phyloP scores from a whole-genome alignment of 164 flowering plant genomes.

The Buxus sempervirens region DNA sequence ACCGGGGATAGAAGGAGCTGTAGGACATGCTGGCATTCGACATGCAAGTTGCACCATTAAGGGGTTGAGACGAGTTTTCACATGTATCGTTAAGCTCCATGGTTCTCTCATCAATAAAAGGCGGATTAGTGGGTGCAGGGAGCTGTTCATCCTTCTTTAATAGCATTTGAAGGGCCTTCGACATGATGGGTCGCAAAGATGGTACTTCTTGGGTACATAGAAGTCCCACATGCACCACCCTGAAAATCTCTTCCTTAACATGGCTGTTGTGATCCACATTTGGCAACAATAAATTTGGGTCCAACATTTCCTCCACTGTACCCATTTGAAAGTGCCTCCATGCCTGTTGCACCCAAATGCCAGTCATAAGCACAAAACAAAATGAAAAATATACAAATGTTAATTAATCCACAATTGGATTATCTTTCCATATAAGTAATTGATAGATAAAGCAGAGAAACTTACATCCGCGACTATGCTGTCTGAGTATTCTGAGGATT shows the following conservation, averaged over 20 bases:
- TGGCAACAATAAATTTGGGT: constrained; percentile 50
- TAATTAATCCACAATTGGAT: neutral
- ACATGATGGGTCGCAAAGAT: constrained; percentile 67
- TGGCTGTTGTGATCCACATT: constrained; percentile 20
- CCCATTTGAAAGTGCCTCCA: constrained; percentile 63
- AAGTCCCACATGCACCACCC: constrained; percentile 75
- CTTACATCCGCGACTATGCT: constrained; percentile 64
- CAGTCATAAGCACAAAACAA: neutral
- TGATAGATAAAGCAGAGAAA: constrained; percentile 3
- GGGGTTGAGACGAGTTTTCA: constrained; percentile 32
- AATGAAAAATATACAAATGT: neutral
- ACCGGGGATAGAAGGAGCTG: constrained; percentile 71
- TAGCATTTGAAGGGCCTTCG: constrained; percentile 62
- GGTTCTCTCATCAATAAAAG: constrained; percentile 67
- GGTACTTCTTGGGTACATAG: constrained; percentile 81
- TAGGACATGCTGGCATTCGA: constrained; percentile 52
- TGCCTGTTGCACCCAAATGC: constrained; percentile 33
- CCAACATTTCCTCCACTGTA: constrained; percentile 44
- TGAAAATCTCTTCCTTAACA: constrained; percentile 37
- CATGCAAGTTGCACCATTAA: constrained; percentile 19
- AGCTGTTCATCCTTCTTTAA: constrained; percentile 43
- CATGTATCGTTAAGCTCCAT: constrained; percentile 51
- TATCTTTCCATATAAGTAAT: neutral
- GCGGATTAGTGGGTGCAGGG: constrained; percentile 66
- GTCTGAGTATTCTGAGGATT: constrained; percentile 51